Conservation (phyloP, 768 basidiomycete genomes). For the Hericium erinaceus region DNA sequence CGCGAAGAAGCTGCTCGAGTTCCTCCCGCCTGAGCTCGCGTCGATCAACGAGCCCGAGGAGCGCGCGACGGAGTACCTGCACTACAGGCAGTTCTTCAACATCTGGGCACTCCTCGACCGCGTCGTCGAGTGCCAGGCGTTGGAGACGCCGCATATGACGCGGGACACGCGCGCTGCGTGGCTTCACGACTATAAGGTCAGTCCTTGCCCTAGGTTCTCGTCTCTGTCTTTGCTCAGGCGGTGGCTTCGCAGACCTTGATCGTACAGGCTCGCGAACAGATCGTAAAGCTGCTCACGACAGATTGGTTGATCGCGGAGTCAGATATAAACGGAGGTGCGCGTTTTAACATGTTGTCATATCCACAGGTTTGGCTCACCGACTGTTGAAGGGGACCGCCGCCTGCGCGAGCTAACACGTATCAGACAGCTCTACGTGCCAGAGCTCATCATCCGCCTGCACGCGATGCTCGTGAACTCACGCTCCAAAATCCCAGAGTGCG, state of each 20-base stretch:
- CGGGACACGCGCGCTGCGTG: constrained; percentile 51
- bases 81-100: constrained; percentile 72
- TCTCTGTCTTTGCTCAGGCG: not conserved
- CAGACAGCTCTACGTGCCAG: constrained; percentile 82
- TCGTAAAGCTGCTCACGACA: constrained; percentile 61
- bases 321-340: constrained; percentile 17
- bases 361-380: too few species aligned
- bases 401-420: constrained; percentile 67
- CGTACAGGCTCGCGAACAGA: constrained; percentile 54
- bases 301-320: constrained; percentile 66
- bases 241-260: constrained; percentile 37
- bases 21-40: constrained; percentile 56
- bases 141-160: constrained; percentile 47
- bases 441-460: constrained; percentile 82
- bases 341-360: too few species aligned
- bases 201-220: constrained; percentile 2
- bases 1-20: constrained; percentile 47
- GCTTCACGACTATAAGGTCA: constrained; percentile 57
- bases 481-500: constrained; percentile 56
- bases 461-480: constrained; percentile 58
- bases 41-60: constrained; percentile 61
- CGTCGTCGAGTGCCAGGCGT: constrained; percentile 50
- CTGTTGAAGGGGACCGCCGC: constrained; percentile 38
- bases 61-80: constrained; percentile 62
- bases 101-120: constrained; percentile 61